Evolutionary conservation across 352 stramenopile genomes (phyloP).

Genomic region (Globisporangium radiosum): DNA sequence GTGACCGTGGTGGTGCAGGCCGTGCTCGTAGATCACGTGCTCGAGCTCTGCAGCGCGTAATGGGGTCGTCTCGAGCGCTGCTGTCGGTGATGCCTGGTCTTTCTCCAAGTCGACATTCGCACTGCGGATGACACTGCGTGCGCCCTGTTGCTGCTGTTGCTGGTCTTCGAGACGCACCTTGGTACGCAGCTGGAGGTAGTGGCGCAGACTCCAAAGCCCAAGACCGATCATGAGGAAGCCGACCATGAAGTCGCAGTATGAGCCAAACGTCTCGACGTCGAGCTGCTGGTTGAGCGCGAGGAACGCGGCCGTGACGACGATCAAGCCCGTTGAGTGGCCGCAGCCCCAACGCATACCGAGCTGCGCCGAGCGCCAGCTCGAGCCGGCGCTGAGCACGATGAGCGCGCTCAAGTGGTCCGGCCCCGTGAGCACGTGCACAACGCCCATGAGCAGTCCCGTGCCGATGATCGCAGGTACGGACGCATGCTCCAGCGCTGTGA

Average conservation of each 20-base stretch:
- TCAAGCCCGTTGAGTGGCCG: conserved; percentile 74
- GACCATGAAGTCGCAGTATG: conserved; percentile 63
- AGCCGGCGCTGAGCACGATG: conserved; percentile 70
- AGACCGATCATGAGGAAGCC: conserved; percentile 67
- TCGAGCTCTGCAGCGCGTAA: conserved; percentile 16
- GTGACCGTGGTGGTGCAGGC: conserved; percentile 21
- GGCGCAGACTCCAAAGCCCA: conserved; percentile 45
- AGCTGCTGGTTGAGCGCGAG: conserved; percentile 34
- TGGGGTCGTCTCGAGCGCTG: conserved; percentile 24
- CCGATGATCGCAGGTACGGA: conserved; percentile 34
- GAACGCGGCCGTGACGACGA: conserved; percentile 61
- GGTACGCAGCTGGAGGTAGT: conserved; percentile 35
- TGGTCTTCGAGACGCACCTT: conserved; percentile 17
- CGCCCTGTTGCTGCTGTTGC: neutral
- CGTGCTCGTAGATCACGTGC: conserved; percentile 32
- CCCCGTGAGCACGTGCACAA: conserved; percentile 54
- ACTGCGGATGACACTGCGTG: neutral
- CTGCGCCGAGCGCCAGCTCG: conserved; percentile 59
- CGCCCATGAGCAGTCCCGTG: conserved; percentile 41
- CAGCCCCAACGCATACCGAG: conserved; percentile 83
- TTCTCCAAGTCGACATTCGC: neutral
- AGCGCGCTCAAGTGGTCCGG: conserved; percentile 88
- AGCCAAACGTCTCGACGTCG: conserved; percentile 32
- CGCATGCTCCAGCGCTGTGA: conserved; percentile 23
- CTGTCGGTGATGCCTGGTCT: neutral